These are phyloP conservation scores for Omphalotus guepiniiformis DNA, from an alignment of 768 basidiomycete species.

Conservation along the genomic window DNA sequence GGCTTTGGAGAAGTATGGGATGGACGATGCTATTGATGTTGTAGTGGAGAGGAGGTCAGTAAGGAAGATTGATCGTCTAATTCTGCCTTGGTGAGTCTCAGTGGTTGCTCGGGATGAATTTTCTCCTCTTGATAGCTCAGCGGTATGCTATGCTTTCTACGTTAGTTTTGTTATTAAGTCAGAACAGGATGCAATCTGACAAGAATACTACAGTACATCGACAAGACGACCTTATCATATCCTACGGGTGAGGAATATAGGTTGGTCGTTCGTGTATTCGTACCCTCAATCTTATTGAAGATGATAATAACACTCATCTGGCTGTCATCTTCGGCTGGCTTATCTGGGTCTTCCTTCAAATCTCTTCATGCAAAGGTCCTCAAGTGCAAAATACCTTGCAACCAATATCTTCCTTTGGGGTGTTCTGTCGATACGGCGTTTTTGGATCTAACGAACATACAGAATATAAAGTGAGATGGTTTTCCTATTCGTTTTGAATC, in stretches of 20 bases:
- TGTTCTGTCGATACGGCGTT: constrained; percentile 23
- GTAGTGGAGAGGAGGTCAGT: neutral
- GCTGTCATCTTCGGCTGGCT: constrained; percentile 30
- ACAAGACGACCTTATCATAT: constrained; percentile 23
- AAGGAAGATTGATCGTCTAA: constrained; percentile 6
- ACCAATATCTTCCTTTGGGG: constrained; percentile 31
- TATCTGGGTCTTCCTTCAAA: constrained; percentile 32
- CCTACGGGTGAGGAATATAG: constrained; percentile 25
- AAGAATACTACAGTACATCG: constrained; percentile 12
- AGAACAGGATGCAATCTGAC: neutral
- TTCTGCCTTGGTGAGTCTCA: constrained; percentile 7
- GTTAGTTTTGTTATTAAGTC: neutral
- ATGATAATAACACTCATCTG: constrained; percentile 9
- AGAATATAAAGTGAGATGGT: constrained; percentile 12
- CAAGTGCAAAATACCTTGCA: constrained; percentile 28
- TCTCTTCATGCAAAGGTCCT: constrained; percentile 29
- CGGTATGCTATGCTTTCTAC: constrained; percentile 12
- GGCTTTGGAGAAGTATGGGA: constrained; percentile 6
- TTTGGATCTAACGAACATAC: constrained; percentile 7
- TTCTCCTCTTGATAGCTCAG: too few relatives aligned
- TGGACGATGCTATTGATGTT: constrained; percentile 1
- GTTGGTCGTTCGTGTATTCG: constrained; percentile 17
- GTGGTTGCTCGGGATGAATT: too few relatives aligned
- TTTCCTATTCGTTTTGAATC: neutral
- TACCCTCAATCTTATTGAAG: neutral